A percentile compares a stretch with the other conserved stretches of the same genome.
Evolutionary conservation across 768 basidiomycete species (phyloP).

Genomic region (Lyophyllum atratum): DNA sequence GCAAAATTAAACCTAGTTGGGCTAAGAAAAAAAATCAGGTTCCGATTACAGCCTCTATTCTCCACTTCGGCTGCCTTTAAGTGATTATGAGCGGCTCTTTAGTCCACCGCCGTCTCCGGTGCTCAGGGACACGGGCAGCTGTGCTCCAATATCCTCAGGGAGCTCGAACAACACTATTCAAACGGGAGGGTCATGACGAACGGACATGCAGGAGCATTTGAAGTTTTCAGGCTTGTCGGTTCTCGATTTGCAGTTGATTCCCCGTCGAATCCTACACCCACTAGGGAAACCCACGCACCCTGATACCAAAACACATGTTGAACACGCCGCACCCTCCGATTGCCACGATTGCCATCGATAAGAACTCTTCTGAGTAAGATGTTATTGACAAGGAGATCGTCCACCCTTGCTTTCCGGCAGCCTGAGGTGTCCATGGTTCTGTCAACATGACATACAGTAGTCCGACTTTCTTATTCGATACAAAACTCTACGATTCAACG

Average conservation of each 20-base stretch:
- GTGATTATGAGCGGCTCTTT: neutral
- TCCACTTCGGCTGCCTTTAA: neutral
- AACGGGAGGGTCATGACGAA: neutral
- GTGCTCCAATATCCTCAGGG: neutral
- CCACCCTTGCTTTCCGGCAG: neutral
- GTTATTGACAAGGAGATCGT: neutral
- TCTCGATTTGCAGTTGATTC: neutral
- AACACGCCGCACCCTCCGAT: constrained; percentile 20
- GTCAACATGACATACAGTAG: neutral
- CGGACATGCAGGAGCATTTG: neutral
- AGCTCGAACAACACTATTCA: neutral
- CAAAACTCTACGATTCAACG: neutral
- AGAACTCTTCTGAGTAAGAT: neutral
- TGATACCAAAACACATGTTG: constrained; percentile 19
- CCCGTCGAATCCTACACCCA: neutral
- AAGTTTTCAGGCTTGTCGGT: neutral
- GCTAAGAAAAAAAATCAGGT: neutral
- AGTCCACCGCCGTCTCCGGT: neutral
- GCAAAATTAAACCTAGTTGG: neutral
- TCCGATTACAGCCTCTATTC: neutral
- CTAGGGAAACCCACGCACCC: constrained; percentile 5
- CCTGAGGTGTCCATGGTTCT: neutral
- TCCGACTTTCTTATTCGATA: neutral
- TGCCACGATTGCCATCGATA: constrained; percentile 21
- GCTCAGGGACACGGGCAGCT: neutral